phyloP scores from a whole-genome alignment of 768 basidiomycete genomes.

The Mycena epipterygia region DNA sequence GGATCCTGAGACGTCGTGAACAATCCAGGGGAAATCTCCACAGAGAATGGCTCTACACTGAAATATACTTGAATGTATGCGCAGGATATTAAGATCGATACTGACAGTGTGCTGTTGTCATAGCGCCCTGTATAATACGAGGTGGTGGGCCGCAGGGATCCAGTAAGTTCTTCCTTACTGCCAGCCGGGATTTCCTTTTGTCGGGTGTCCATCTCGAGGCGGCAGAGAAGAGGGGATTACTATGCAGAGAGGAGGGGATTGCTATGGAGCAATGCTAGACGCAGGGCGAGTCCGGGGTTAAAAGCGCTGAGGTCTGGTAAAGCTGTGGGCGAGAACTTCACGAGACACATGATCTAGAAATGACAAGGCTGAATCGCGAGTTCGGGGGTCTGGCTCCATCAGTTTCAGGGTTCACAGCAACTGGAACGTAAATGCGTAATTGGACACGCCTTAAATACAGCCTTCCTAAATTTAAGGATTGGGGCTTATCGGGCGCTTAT shows the following conservation, averaged over 20 bases:
- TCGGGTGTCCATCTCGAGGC: not conserved
- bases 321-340: too few species aligned
- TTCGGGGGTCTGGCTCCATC: too few species aligned
- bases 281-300: too few species aligned
- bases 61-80: not conserved
- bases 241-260: not conserved
- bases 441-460: too few species aligned
- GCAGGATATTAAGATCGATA: not conserved
- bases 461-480: too few species aligned
- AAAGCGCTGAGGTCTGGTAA: too few species aligned
- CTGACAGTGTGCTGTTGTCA: conserved; percentile 19
- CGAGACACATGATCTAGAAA: too few species aligned
- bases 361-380: too few species aligned
- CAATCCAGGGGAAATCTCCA: conserved; percentile 21
- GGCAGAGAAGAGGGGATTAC: too few species aligned
- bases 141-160: conserved; percentile 10
- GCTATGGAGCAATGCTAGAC: not conserved
- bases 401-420: too few species aligned
- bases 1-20: conserved; percentile 20
- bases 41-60: conserved; percentile 13
- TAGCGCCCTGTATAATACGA: conserved; percentile 17
- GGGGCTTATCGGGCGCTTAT: too few species aligned
- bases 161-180: not conserved
- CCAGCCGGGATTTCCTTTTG: not conserved
- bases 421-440: too few species aligned